A percentile compares a stretch with the other conserved stretches of the same genome.
phyloP scores from a whole-genome alignment of 306 rosid species.

The Citrullus amarus region DNA sequence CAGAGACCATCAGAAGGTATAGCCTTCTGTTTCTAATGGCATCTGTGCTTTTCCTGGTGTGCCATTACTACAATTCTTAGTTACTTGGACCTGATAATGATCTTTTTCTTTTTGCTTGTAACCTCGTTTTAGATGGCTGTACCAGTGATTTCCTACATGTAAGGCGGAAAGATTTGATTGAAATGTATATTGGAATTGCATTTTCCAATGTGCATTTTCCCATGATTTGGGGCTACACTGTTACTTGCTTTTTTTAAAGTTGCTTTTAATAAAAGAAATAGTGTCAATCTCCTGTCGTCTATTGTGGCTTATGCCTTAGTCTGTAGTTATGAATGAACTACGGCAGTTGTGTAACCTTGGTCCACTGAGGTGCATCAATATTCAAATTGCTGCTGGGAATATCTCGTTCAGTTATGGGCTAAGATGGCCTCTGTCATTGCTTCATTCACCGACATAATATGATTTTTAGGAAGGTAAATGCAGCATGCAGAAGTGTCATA shows the following conservation, averaged over 20 bases:
- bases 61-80: background rate
- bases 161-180: slow-evolving; percentile 77
- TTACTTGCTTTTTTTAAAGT: background rate
- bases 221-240: slow-evolving; percentile 30
- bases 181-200: slow-evolving; percentile 44
- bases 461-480: slow-evolving; percentile 98
- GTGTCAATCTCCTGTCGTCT: slow-evolving; percentile 21
- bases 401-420: slow-evolving; percentile 94
- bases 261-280: slow-evolving; percentile 9
- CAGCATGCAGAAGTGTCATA: slow-evolving; percentile 92
- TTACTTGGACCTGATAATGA: slow-evolving; percentile 43
- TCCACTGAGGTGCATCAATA: slow-evolving; percentile 82
- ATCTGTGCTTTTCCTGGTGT: background rate
- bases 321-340: slow-evolving; percentile 43
- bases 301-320: slow-evolving; percentile 34
- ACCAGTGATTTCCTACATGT: slow-evolving; percentile 69
- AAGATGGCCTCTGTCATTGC: slow-evolving; percentile 99
- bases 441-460: slow-evolving; percentile 87
- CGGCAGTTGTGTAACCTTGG: slow-evolving; percentile 66
- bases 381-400: slow-evolving; percentile 99
- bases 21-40: slow-evolving; percentile 18
- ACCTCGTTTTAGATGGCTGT: slow-evolving; percentile 68
- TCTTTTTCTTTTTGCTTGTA: slow-evolving; percentile 32
- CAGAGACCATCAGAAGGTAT: slow-evolving; percentile 94
- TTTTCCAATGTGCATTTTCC: slow-evolving; percentile 41